phyloP scores from a whole-genome alignment of 1,139 yeast species.

The Saccharomyces hybrid region DNA sequence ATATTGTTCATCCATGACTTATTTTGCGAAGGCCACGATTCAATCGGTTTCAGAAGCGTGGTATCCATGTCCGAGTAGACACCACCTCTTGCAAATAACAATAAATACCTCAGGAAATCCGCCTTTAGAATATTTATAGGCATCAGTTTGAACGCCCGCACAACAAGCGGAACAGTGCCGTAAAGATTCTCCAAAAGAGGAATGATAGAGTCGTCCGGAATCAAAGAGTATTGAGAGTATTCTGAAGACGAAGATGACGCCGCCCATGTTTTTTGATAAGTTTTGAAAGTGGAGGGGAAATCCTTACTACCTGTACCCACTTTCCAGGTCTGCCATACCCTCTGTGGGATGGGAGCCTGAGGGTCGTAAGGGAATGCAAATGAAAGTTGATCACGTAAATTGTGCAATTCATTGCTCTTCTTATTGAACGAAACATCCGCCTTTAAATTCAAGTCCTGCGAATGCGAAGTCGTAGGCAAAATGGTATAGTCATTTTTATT shows the following conservation, averaged over 20 bases:
- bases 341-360: constrained; percentile 51
- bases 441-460: constrained; percentile 15
- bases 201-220: constrained; percentile 64
- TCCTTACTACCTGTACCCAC: constrained; percentile 44
- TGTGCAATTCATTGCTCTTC: constrained; percentile 1
- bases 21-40: constrained; percentile 44
- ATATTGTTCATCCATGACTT: neutral
- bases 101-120: constrained; percentile 83
- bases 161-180: constrained; percentile 65
- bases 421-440: neutral
- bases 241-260: constrained; percentile 22
- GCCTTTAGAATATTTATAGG: constrained; percentile 79
- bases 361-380: constrained; percentile 67
- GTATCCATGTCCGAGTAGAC: constrained; percentile 91
- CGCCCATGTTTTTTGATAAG: constrained; percentile 50
- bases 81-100: constrained; percentile 85
- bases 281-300: constrained; percentile 44
- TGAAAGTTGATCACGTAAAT: constrained; percentile 47
- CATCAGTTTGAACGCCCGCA: constrained; percentile 65
- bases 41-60: constrained; percentile 47
- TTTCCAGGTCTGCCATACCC: constrained; percentile 97
- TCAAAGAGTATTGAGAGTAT: constrained; percentile 59
- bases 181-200: constrained; percentile 57
- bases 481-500: neutral
- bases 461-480: constrained; percentile 24